Evolutionary conservation across 2,329 filamentous ascomycete genomes (phyloP).

Genomic region (Westerdykella aurantiaca): DNA sequence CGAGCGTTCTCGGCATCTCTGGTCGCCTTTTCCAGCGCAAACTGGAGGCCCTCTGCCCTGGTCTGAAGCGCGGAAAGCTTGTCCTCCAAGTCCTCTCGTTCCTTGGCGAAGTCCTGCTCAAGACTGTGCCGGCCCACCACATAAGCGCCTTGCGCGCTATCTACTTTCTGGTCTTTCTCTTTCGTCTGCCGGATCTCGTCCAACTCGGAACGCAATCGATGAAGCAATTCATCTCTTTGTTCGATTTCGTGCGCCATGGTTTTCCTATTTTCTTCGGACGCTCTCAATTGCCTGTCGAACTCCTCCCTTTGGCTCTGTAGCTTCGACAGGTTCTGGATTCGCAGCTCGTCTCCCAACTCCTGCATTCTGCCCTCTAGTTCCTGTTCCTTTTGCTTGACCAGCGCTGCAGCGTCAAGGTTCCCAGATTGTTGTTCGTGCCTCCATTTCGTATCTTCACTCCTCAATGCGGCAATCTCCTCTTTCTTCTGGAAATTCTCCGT

Average conservation of each 20-base stretch:
- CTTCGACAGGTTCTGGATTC: conserved; percentile 18
- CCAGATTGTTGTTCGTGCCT: conserved; percentile 8
- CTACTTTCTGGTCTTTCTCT: conserved; percentile 2
- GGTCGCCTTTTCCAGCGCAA: conserved; percentile 22
- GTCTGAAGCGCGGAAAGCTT: conserved; percentile 21
- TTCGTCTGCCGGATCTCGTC: conserved; percentile 9
- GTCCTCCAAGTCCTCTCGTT: conserved; percentile 11
- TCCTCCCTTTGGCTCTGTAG: conserved; percentile 23
- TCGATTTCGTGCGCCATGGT: conserved; percentile 10
- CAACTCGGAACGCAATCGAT: conserved; percentile 13
- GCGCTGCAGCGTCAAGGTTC: conserved; percentile 5
- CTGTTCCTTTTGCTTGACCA: conserved; percentile 16
- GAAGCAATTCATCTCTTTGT: conserved; percentile 10
- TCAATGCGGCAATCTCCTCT: conserved; percentile 13
- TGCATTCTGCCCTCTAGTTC: conserved; percentile 19
- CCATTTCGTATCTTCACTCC: conserved; percentile 11
- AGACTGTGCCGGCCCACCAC: background rate
- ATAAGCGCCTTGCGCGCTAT: conserved; percentile 1
- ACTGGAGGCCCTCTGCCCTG: conserved; percentile 21
- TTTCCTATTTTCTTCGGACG: conserved; percentile 14
- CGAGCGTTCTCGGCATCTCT: conserved; percentile 20
- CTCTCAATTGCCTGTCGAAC: conserved; percentile 16
- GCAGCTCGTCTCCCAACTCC: conserved; percentile 25
- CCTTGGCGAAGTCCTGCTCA: conserved; percentile 5
- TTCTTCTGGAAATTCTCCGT: conserved; percentile 28